Evolutionary conservation across 495 filamentous ascomycete species (phyloP).

Genomic region (Daldinia caldariorum): DNA sequence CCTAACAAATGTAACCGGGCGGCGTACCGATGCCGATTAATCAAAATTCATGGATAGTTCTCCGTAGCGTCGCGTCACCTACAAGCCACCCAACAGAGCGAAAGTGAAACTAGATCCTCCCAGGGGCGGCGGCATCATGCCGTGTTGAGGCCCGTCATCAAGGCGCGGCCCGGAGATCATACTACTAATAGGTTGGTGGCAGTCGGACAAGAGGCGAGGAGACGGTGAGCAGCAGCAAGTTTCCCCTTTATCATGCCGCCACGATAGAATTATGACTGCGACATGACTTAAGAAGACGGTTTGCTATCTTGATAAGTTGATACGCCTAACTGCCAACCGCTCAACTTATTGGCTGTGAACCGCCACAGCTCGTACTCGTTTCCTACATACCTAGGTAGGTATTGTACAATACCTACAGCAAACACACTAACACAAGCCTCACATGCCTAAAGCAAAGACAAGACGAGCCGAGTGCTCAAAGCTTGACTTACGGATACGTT

Average conservation of each 20-base stretch:
- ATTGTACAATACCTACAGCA: neutral
- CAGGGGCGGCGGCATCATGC: slow-evolving; percentile 24
- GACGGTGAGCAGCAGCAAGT: neutral
- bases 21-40: slow-evolving; percentile 8
- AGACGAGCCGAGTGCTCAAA: slow-evolving; percentile 9
- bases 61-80: slow-evolving; percentile 24
- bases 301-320: neutral
- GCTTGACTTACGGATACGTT: slow-evolving; percentile 32
- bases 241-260: slow-evolving; percentile 1
- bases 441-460: slow-evolving; percentile 11
- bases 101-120: slow-evolving; percentile 34
- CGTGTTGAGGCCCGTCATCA: slow-evolving; percentile 22
- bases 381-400: neutral
- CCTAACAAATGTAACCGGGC: slow-evolving; percentile 11
- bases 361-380: neutral
- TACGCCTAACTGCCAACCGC: neutral
- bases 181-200: neutral
- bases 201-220: slow-evolving; percentile 15
- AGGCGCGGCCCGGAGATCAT: slow-evolving; percentile 10
- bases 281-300: slow-evolving; percentile 16
- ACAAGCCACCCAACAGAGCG: slow-evolving; percentile 23
- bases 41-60: slow-evolving; percentile 13
- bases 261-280: slow-evolving; percentile 15
- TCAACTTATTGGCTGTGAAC: neutral
- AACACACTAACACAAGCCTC: slow-evolving; percentile 8